Percentiles rank a stretch among this genome's conserved stretches.
These are phyloP conservation scores for Endothia cerciana DNA, from an alignment of 2,329 filamentous ascomycete species.

Conservation along the genomic window DNA sequence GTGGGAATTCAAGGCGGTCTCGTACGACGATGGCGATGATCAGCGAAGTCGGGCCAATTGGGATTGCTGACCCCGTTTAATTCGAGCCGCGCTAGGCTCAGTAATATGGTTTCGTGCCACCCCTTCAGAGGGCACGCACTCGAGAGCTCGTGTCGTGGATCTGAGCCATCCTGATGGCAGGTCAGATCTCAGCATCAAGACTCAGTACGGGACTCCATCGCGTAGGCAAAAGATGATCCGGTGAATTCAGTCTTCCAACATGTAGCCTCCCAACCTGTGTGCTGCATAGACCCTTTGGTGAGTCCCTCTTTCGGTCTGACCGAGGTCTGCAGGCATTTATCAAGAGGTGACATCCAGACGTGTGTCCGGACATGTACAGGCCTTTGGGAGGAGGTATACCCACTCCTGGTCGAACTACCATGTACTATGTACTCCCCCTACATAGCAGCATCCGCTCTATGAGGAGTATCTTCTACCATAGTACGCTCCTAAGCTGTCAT, in stretches of 20 bases:
- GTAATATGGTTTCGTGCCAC: constrained; percentile 24
- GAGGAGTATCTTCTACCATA: too few relatives aligned
- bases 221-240: neutral
- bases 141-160: too few relatives aligned
- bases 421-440: too few relatives aligned
- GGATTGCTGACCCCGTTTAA: constrained; percentile 15
- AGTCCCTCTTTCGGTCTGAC: constrained; percentile 3
- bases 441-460: too few relatives aligned
- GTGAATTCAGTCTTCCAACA: neutral
- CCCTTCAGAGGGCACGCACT: neutral
- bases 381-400: neutral
- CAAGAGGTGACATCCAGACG: constrained; percentile 4
- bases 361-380: constrained; percentile 2
- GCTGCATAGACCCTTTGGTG: neutral
- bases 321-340: constrained; percentile 10
- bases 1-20: constrained; percentile 1
- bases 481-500: neutral
- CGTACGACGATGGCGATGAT: constrained; percentile 19
- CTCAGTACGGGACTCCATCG: neutral
- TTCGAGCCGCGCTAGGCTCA: constrained; percentile 27
- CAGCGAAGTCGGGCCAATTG: constrained; percentile 25
- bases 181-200: neutral
- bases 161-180: neutral
- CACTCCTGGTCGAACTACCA: neutral
- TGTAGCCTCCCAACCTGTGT: neutral